Evolutionary conservation across 2,329 filamentous ascomycete species (phyloP), one percentile per base, ranked within the genome.

Genomic region (Madurella mycetomatis): DNA sequence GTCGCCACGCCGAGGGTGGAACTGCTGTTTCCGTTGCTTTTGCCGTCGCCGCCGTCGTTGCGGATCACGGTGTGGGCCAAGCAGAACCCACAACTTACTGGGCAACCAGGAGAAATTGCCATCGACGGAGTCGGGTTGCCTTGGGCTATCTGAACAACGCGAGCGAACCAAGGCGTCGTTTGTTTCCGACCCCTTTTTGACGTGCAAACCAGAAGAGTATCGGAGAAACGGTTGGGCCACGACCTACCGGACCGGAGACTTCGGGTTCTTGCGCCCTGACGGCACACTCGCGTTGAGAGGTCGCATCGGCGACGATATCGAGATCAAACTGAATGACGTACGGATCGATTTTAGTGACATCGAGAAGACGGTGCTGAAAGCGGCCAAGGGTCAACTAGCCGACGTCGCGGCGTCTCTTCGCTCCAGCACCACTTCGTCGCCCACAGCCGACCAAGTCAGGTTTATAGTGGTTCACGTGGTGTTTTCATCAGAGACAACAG

Each of bases 401-500:
- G 34, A 37, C 34, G 34, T 9, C 11, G 34, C 13, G 34, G 34
- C 34, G 11, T 12, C 34, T 15, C 34, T 37, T 11, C 34, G 34
- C 11, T 12, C 34, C 9, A 37, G 11, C 34, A 37, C 25, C 25
- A 37, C 11, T 4, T 15, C 34, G 34, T 12, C 9, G 13, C 4
- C 34, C 34, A 37, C 25, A 11, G 34, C 9, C 34, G 34, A 37
- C 34, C 34, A 37, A 9, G 30, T 49, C 7, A 55, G 51, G 7
- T 59, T 56, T 17, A 57, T 67, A 0, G 66, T 70, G 0, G 68
- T 67, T 0, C 62, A 66, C 51, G 69, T 66, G 0, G 64, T 66
- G 5, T 59, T 69, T 34, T 9, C 42, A 37, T 9, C 18, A 4
- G 2, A 47, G 18, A 30, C 13, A 16, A 47, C 31, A 12, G 41